Percentiles rank a stretch among this genome's conserved stretches.
Conservation (phyloP, 225 moss, liverwort and hornwort genomes). For the Polytrichum commune region DNA sequence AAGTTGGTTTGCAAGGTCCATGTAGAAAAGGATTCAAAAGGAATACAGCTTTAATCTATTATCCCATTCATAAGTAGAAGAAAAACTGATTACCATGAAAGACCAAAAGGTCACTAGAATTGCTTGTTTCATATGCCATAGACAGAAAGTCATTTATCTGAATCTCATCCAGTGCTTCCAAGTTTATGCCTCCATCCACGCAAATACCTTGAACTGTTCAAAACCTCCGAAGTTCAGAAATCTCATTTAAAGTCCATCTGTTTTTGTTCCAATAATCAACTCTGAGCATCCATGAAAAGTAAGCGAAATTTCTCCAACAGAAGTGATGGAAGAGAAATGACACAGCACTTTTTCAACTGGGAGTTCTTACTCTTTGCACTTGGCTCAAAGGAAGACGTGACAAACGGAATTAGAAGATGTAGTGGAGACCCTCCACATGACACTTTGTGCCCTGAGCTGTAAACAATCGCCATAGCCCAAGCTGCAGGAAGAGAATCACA, state of each 20-base stretch:
- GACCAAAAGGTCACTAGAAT: constrained; percentile 62
- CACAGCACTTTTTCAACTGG: background rate
- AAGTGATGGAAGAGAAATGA: background rate
- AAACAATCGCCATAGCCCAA: constrained; percentile 87
- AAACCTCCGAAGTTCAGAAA: background rate
- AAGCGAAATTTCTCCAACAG: background rate
- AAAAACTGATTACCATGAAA: constrained; percentile 48
- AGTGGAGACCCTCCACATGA: constrained; percentile 16
- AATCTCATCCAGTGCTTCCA: constrained; percentile 43
- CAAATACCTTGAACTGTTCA: constrained; percentile 62
- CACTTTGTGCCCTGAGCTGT: constrained; percentile 73
- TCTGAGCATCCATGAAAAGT: background rate
- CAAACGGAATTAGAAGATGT: constrained; percentile 42
- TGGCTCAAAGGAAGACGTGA: constrained; percentile 29
- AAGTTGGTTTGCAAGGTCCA: too few relatives aligned
- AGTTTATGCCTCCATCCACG: constrained; percentile 40
- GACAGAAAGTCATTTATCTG: constrained; percentile 37
- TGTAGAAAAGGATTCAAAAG: too few relatives aligned
- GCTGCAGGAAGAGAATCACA: constrained; percentile 42
- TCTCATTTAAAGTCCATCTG: background rate
- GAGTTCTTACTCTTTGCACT: constrained; percentile 29
- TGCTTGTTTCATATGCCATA: constrained; percentile 45
- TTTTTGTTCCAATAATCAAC: background rate
- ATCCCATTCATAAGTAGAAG: background rate
- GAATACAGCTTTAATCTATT: too few relatives aligned